These are phyloP conservation scores for Penicillium janthinellum DNA, from an alignment of 2,329 filamentous ascomycete species.

Conservation along the genomic window DNA sequence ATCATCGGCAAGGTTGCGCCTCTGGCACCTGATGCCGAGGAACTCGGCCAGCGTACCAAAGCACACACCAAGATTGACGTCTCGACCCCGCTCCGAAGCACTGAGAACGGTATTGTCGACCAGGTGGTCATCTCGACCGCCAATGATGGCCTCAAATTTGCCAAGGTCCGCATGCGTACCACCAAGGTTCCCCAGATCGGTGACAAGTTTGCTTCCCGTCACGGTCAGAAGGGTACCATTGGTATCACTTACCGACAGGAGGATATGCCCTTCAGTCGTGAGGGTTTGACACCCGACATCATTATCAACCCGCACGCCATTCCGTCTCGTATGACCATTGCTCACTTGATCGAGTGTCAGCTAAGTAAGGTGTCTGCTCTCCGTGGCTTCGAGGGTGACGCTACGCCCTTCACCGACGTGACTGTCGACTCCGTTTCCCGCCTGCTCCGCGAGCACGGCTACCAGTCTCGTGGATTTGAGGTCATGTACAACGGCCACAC, in stretches of 20 bases:
- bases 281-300: slow-evolving; percentile 89
- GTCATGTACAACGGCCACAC: slow-evolving; percentile 99
- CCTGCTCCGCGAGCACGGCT: slow-evolving; percentile 83
- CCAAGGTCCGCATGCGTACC: slow-evolving; percentile 95
- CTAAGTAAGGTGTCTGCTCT: slow-evolving; percentile 94
- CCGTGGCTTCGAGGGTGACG: slow-evolving; percentile 93
- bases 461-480: slow-evolving; percentile 96
- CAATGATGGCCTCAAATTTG: slow-evolving; percentile 88
- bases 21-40: slow-evolving; percentile 87
- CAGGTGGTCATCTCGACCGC: slow-evolving; percentile 93
- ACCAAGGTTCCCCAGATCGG: slow-evolving; percentile 99
- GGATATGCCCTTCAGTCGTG: slow-evolving; percentile 95
- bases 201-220: slow-evolving; percentile 98
- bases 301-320: slow-evolving; percentile 99
- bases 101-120: slow-evolving; percentile 95
- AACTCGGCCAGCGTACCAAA: slow-evolving; percentile 88
- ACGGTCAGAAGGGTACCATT: slow-evolving; percentile 98
- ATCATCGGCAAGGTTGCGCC: slow-evolving; percentile 99
- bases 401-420: slow-evolving; percentile 96
- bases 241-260: slow-evolving; percentile 97
- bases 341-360: slow-evolving; percentile 98
- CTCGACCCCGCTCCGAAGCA: slow-evolving; percentile 90
- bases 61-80: slow-evolving; percentile 92
- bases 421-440: slow-evolving; percentile 92
- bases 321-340: slow-evolving; percentile 99